Base-by-base conservation (phyloP, 805 yeast genomes). In the Hanseniaspora nectarophila region DNA sequence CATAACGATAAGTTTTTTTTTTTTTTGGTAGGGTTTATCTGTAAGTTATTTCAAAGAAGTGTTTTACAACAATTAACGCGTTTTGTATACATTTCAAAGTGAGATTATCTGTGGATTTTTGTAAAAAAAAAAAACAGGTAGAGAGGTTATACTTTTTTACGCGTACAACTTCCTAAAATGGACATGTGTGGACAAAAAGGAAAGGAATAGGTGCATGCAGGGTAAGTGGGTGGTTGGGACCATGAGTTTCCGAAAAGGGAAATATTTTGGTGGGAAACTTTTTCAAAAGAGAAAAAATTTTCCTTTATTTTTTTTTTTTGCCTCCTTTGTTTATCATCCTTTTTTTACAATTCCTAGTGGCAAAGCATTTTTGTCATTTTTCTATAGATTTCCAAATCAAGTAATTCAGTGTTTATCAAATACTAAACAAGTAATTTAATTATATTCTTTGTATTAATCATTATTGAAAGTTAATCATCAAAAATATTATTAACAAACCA, bases 331-430 rank as follows among this genome's bases (percentile, higher is more conserved):
- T 18, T 28, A 40, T 40, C 29, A 21, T 37, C 4, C n/a, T 9
- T 20, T 4, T 5, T 34, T 34, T 34, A 18, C 12, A 26, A 26
- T n/a, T n/a, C n/a, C n/a, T n/a, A n/a, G n/a, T n/a, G n/a, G n/a
- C n/a, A n/a, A n/a, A n/a, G n/a, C n/a, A n/a, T n/a, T n/a, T n/a
- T n/a, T n/a, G n/a, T n/a, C n/a, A n/a, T n/a, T n/a, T n/a, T n/a
- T n/a, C n/a, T n/a, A n/a, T 39, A 23, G 21, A n/a, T 42, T 28
- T 28, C 45, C 34, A 29, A 18, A 18, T 29, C 12, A 26, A 42
- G 34, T 42, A 42, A 28, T 42, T 20, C 18, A 42, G 24, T 40
- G 43, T 40, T 40, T 40, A 40, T 40, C 43, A 40, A 40, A 40
- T 40, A 40, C 43, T 26, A 40, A 40, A 40, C 43, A 40, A 40